phyloP scores from a whole-genome alignment of 345 rosid species.

The Salix brachista region DNA sequence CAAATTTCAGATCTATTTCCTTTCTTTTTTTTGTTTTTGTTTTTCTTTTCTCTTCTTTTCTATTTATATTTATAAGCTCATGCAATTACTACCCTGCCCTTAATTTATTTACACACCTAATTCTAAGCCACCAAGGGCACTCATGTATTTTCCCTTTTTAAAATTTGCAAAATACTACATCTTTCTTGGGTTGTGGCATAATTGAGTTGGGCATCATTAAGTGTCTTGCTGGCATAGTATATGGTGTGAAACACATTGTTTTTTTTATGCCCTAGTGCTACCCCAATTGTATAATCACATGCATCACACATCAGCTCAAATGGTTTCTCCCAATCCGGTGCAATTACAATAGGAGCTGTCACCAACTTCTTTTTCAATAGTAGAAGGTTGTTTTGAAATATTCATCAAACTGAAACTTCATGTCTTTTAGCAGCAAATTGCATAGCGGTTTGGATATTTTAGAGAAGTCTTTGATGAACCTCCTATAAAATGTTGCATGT shows the following conservation, averaged over 20 bases:
- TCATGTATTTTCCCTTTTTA: no score
- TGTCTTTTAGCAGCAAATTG: background rate
- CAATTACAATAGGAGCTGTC: background rate
- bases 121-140: no score
- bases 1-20: no score
- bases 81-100: no score
- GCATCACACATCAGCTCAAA: background rate
- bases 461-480: background rate
- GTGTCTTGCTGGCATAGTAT: background rate
- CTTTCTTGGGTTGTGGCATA: background rate
- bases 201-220: background rate
- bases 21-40: no score
- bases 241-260: background rate
- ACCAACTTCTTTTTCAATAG: background rate
- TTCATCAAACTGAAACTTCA: background rate
- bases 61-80: no score
- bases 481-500: background rate
- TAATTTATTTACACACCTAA: no score
- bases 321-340: background rate
- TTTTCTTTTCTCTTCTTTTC: no score
- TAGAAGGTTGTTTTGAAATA: background rate
- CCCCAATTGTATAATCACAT: background rate
- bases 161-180: background rate
- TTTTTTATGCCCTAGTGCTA: background rate
- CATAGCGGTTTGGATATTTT: background rate